Evolutionary conservation across 2,329 filamentous ascomycete genomes (phyloP), one percentile per base, ranked within the genome.

Genomic region (Aspergillus caelatus): DNA sequence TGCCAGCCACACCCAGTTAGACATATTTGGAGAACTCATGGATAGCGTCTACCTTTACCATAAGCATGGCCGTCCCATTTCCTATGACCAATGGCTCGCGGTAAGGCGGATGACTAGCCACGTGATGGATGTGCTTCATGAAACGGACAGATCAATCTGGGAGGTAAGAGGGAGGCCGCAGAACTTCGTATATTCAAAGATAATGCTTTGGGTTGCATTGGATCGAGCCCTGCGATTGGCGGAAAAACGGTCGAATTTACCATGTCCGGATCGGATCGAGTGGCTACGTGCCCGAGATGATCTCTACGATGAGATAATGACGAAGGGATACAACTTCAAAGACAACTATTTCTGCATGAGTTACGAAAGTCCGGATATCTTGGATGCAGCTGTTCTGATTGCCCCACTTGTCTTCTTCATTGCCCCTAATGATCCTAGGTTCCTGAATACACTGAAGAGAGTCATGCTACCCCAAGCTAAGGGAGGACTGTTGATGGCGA

Each of bases 201-300:
- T 94, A 67, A 91, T 93, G 88, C 83, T 94, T 26, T 94, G 91
- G 91, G 91, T 94, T 4, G 90, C 91, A 21, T 87, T 94, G 66
- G 91, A 94, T 74, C 88, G 91, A 6, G 91, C 89, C 11, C 79
- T 93, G 14, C 89, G 91, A 2, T 84, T 93, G 0, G 83, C 89
- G 4, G 90, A 93, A 21, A 94, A 93, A 77, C 82, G 91, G 60
- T 64, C 75, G 19, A 90, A 88, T 69, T 85, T 94, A 26, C 91
- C 91, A 0, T 93, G 91, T 65, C 91, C 90, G 1, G 89, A 90
- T 70, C 84, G 90, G 3, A 76, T 74, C 46, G 83, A 85, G 57
- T 94, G 91, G 91, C 78, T 90, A 46, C 82, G 82, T 55, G 85
- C 87, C 3, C 82, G 90, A 56, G 91, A 94, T 68, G 78, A 79